A percentile compares a stretch with the other conserved stretches of the same genome.
Evolutionary conservation across 2,329 filamentous ascomycete species (phyloP).

Genomic region (Parastagonospora avenae): DNA sequence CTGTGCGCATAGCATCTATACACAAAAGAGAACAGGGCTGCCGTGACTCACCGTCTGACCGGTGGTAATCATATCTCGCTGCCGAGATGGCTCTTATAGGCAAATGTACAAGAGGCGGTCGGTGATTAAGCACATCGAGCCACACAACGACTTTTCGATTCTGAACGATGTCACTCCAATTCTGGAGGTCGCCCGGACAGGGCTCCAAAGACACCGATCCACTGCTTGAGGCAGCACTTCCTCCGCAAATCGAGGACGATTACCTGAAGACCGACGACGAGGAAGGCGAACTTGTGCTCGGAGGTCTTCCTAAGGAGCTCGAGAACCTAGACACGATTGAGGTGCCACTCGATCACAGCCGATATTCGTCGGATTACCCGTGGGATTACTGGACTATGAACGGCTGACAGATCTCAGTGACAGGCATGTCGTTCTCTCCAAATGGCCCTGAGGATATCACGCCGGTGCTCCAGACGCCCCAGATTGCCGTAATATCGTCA

Average conservation of each 20-base stretch:
- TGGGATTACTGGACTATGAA: slow-evolving; percentile 6
- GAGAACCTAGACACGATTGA: slow-evolving; percentile 5
- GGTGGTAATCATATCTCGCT: too few relatives aligned
- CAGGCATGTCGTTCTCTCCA: slow-evolving; percentile 3
- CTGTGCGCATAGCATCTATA: too few relatives aligned
- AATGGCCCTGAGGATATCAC: neutral
- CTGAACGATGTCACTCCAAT: slow-evolving; percentile 6
- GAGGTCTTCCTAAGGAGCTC: slow-evolving; percentile 5
- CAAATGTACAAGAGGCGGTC: too few relatives aligned
- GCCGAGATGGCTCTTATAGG: too few relatives aligned
- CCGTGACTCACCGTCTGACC: too few relatives aligned
- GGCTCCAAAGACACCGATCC: slow-evolving; percentile 12
- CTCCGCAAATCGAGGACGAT: slow-evolving; percentile 1
- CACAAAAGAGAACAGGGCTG: too few relatives aligned
- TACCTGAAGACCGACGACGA: neutral
- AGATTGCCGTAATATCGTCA: slow-evolving; percentile 2
- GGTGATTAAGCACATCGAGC: too few relatives aligned
- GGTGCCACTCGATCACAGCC: slow-evolving; percentile 10
- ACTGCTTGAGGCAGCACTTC: slow-evolving; percentile 11
- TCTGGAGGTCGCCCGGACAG: slow-evolving; percentile 9
- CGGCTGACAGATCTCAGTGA: slow-evolving; percentile 10
- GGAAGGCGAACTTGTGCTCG: slow-evolving; percentile 5
- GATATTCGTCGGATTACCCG: slow-evolving; percentile 1
- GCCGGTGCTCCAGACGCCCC: neutral
- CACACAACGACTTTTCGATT: too few relatives aligned